A percentile compares a stretch with the other conserved stretches of the same genome.
phyloP scores from a whole-genome alignment of 2,329 filamentous ascomycete species.

The Helminthosporium solani region DNA sequence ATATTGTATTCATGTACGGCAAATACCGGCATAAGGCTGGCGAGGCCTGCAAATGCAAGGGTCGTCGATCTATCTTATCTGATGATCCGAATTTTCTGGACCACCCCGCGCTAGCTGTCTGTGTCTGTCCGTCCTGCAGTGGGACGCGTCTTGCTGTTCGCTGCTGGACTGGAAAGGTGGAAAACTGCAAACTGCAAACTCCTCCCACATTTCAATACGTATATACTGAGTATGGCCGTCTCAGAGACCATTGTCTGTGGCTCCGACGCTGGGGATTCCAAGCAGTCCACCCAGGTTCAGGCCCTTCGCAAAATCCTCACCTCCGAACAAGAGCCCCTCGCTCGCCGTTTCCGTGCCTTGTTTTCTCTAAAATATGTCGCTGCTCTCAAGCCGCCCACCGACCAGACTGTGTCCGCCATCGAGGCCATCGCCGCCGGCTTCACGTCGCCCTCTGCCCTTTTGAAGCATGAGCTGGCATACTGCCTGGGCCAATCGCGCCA shows the following conservation, averaged over 20 bases:
- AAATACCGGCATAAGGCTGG: slow-evolving; percentile 14
- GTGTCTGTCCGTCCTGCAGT: too few species aligned
- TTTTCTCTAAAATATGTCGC: slow-evolving; percentile 97
- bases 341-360: slow-evolving; percentile 89
- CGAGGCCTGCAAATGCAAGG: background rate
- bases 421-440: slow-evolving; percentile 88
- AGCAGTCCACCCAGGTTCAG: slow-evolving; percentile 52
- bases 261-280: too few species aligned
- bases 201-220: background rate
- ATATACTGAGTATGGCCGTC: slow-evolving; percentile 22
- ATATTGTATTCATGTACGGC: too few species aligned
- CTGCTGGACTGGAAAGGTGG: too few species aligned
- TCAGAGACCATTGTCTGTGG: too few species aligned
- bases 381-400: slow-evolving; percentile 59
- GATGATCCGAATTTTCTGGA: slow-evolving; percentile 21
- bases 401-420: slow-evolving; percentile 63
- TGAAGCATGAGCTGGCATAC: slow-evolving; percentile 97
- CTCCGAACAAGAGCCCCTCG: slow-evolving; percentile 78
- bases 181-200: too few species aligned
- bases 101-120: slow-evolving; percentile 21
- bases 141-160: too few species aligned
- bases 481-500: slow-evolving; percentile 91
- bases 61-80: slow-evolving; percentile 24
- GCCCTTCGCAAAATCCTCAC: slow-evolving; percentile 73
- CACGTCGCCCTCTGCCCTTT: slow-evolving; percentile 76